phyloP scores from a whole-genome alignment of 176 grass and related monocot species.

The Panicum miliaceum region DNA sequence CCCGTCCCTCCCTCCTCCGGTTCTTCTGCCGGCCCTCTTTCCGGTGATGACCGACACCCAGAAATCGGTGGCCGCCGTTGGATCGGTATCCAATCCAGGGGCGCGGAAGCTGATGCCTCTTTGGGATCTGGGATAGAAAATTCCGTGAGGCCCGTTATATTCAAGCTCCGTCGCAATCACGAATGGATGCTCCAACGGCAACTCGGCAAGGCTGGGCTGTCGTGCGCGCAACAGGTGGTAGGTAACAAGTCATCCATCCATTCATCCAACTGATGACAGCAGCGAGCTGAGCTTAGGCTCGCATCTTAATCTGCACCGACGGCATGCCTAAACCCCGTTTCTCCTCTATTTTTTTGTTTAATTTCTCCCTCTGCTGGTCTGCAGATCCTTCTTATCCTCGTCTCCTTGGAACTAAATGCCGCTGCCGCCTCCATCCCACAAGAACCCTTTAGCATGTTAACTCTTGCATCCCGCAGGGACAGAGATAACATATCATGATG shows the following conservation, averaged over 20 bases:
- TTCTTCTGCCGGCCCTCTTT: background rate
- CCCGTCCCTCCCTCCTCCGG: background rate
- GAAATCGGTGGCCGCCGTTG: background rate
- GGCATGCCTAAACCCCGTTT: background rate
- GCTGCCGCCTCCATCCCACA: no score
- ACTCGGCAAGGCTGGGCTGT: background rate
- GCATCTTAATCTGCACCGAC: background rate
- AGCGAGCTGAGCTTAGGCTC: background rate
- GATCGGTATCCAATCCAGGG: background rate
- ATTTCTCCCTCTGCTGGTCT: background rate
- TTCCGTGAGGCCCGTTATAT: background rate
- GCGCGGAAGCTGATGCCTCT: background rate
- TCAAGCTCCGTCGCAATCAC: background rate
- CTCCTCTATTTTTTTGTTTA: background rate
- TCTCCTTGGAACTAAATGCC: background rate
- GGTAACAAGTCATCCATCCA: background rate
- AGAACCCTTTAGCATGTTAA: no score
- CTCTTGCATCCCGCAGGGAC: no score
- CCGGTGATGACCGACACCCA: background rate
- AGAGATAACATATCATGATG: no score
- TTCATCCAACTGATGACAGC: background rate
- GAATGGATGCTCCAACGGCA: slow-evolving; percentile 23
- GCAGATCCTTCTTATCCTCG: background rate
- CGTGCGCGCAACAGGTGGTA: background rate
- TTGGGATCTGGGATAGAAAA: background rate